Evolutionary conservation across 495 filamentous ascomycete genomes (phyloP).

Genomic region (Aspergillus carlsbadensis): DNA sequence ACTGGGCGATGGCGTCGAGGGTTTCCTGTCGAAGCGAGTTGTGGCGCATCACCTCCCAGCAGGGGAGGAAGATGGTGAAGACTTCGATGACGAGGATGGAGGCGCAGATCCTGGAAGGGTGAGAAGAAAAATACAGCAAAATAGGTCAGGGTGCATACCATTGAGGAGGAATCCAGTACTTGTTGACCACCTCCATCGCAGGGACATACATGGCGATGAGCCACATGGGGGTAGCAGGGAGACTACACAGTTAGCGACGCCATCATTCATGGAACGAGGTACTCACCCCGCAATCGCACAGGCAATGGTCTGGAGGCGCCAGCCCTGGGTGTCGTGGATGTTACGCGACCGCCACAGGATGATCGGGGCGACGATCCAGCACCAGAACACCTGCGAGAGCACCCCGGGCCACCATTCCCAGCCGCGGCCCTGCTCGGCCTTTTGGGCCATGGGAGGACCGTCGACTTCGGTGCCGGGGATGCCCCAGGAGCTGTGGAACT

Average conservation of each 20-base stretch:
- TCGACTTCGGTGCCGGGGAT: slow-evolving; percentile 46
- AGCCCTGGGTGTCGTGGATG: slow-evolving; percentile 65
- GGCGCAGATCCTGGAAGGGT: slow-evolving; percentile 48
- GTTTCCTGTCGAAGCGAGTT: slow-evolving; percentile 43
- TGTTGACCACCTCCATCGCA: slow-evolving; percentile 53
- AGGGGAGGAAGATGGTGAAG: slow-evolving; percentile 54
- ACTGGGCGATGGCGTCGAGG: slow-evolving; percentile 35
- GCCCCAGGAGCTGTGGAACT: slow-evolving; percentile 61
- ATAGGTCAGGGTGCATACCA: slow-evolving; percentile 44
- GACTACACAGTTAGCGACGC: slow-evolving; percentile 32
- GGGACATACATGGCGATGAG: slow-evolving; percentile 59
- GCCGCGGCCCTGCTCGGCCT: slow-evolving; percentile 44
- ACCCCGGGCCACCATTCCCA: slow-evolving; percentile 71
- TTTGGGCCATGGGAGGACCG: slow-evolving; percentile 37
- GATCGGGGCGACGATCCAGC: slow-evolving; percentile 34
- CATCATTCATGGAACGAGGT: neutral
- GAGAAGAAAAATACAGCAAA: neutral
- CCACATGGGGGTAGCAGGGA: slow-evolving; percentile 68
- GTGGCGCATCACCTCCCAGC: slow-evolving; percentile 53
- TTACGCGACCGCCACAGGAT: slow-evolving; percentile 44
- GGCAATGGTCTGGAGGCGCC: slow-evolving; percentile 63
- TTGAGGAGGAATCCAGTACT: slow-evolving; percentile 52
- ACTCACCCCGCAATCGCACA: slow-evolving; percentile 53
- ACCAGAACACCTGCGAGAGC: slow-evolving; percentile 38
- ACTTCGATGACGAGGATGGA: slow-evolving; percentile 54